These are phyloP conservation scores for Rosa chinensis DNA, from an alignment of 306 rosid genomes.

Conservation along the genomic window DNA sequence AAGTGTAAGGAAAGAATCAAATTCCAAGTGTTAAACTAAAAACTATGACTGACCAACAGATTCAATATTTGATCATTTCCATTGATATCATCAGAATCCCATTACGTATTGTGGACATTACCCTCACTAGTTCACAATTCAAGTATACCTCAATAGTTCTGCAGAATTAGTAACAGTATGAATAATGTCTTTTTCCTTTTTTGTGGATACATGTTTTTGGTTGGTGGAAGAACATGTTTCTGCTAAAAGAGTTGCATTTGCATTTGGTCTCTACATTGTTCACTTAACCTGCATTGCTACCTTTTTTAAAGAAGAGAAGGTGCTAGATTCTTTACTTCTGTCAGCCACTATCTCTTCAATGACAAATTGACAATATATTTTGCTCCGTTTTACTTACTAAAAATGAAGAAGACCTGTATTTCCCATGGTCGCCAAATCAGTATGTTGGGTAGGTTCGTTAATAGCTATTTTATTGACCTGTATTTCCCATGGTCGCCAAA, in stretches of 20 bases:
- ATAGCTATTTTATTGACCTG: background rate
- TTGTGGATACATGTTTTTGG: background rate
- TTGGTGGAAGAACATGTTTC: conserved; percentile 5
- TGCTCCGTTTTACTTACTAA: background rate
- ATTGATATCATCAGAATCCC: background rate
- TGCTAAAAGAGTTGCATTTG: background rate
- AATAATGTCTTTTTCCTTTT: background rate
- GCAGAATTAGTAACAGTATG: background rate
- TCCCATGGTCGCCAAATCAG: too few species aligned
- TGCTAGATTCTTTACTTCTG: background rate
- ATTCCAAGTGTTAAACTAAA: background rate
- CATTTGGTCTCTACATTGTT: background rate
- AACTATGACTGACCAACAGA: background rate
- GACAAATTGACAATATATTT: too few species aligned
- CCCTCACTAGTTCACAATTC: background rate
- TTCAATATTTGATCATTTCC: background rate
- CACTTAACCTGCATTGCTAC: background rate
- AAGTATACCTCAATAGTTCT: background rate
- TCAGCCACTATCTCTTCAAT: background rate
- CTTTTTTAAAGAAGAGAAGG: background rate
- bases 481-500: background rate
- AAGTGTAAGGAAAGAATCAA: background rate
- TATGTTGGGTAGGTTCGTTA: background rate
- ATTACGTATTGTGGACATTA: background rate
- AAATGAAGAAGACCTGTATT: background rate